Evolutionary conservation across 108 stramenopile genomes (phyloP), one percentile per base, ranked within the genome.

Genomic region (Skeletonema marinoi): DNA sequence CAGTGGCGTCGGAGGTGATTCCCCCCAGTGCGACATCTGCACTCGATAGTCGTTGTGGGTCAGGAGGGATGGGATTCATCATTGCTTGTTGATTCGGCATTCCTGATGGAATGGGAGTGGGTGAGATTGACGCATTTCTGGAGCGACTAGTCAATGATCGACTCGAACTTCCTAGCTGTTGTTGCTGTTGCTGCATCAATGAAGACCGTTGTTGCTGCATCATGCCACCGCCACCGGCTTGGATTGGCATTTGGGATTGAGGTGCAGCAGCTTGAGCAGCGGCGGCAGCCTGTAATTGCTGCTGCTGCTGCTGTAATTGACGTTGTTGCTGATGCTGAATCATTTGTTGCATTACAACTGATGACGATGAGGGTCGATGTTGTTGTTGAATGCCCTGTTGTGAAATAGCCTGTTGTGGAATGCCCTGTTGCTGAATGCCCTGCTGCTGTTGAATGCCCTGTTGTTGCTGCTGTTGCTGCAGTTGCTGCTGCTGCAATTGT

Each of bases 301-400:
- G 29, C 5, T 36, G 30, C 33, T 58, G 29, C 4, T 68, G 76
- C 38, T 46, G 65, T 33, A 56, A 65, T 12, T 56, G 44, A 14
- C 31, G 69, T 5, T 71, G 58, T 25, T 72, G 70, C 19, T 59
- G 78, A 5, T 71, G 65, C 2, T 51, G 70, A 31, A 66, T 65
- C 70, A 77, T 77, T 59, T 77, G 75, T 36, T 77, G 67, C 75
- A 77, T 77, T 7, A 77, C 75, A 17, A 64, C 75, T 25, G 66
- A 67, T 44, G 35, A 31, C 25, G 66, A 16, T 44, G 66, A 67
- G 10, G 33, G 73, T 29, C 65, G 73, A 1, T 44, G 61, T 16
- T 58, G 75, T 13, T 51, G 48, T 29, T 78, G 77, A 16, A 51
- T 44, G 39, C 46, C 58, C 41, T 66, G 66, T n/a, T 38, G 35